Evolutionary conservation across 179 eudicot species (phyloP), one percentile per base, ranked within the genome.

Genomic region (Patellifolia procumbens): DNA sequence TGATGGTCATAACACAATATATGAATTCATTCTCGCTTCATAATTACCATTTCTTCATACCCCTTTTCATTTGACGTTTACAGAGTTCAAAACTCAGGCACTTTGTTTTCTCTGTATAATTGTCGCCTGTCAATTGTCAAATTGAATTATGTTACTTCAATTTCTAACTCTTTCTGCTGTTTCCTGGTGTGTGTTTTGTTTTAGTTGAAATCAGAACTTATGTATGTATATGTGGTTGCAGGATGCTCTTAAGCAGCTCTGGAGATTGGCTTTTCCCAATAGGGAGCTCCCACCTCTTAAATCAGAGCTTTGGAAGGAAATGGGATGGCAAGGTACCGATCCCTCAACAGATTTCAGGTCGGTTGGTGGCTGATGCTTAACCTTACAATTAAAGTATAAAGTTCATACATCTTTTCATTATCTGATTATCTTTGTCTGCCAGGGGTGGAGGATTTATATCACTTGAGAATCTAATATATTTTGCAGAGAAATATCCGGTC

Each of bases 271-370:
- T 79, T 96, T 88, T 77, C 99, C 98, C 73, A 87, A 83, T 66
- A 89, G 92, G 78, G 89, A 81, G 68, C 88, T 96, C 81, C 99
- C 99, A 39, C 78, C 97, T 79, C 96, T 93, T 70, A 96, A 96
- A 81, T 93, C 99, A 42, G 97, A 91, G 85, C 93, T 89, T 68
- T 96, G 99, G 99, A 96, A 96, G 85, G 98, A 96, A 58, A 96
- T 96, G 99, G 99, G 99, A 60, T 96, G 99, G 99, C 99, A 96
- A 84, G 99, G 99, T 83, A 77, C 90, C 74, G 99, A 96, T 81
- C 99, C 99, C 77, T 91, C 99, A 35, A 96, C 99, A 52, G 99
- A 93, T 84, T 96, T 96, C 82, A 96, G 99, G 99, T 96, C 74
- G 48, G 81, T 24, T n/a, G 17, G 37, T 52, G 51, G 52, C 56